Conservation (phyloP, 78 protist species). For the Capsaspora owczarzaki region DNA sequence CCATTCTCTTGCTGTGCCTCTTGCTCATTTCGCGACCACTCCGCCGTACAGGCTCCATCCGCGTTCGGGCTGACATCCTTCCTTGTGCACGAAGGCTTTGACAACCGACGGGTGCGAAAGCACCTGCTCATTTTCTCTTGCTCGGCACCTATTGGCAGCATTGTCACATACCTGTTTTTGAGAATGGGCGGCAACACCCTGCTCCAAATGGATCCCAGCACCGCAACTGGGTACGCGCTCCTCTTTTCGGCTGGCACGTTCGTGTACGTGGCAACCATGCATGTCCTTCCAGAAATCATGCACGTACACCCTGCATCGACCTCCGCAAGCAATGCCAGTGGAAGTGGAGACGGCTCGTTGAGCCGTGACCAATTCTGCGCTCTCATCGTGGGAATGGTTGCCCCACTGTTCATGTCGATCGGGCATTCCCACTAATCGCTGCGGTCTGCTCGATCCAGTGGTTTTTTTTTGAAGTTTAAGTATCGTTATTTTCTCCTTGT, state of each 20-base stretch:
- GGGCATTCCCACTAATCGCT: neutral
- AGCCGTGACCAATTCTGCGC: neutral
- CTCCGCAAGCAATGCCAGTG: neutral
- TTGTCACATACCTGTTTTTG: neutral
- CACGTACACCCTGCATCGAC: neutral
- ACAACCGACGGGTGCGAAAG: neutral
- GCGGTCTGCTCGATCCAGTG: too few species aligned
- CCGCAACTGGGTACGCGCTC: slow-evolving; percentile 10
- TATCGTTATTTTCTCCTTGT: too few species aligned
- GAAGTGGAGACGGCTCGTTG: too few species aligned
- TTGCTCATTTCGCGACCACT: neutral
- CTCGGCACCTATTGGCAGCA: slow-evolving; percentile 12
- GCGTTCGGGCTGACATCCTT: slow-evolving; percentile 24
- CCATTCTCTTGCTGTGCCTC: too few species aligned
- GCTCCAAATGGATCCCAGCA: neutral
- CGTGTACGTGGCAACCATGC: slow-evolving; percentile 35
- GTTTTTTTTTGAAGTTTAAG: too few species aligned
- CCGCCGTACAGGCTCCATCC: slow-evolving; percentile 5
- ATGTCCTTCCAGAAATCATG: slow-evolving; percentile 27
- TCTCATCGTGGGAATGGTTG: neutral
- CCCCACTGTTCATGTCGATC: neutral
- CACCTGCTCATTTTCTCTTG: slow-evolving; percentile 5
- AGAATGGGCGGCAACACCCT: neutral
- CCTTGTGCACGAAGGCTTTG: slow-evolving; percentile 13
- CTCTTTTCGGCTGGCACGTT: slow-evolving; percentile 26